Evolutionary conservation across 1,284 basidiomycete genomes (phyloP).

Genomic region (Heterobasidion parviporum): DNA sequence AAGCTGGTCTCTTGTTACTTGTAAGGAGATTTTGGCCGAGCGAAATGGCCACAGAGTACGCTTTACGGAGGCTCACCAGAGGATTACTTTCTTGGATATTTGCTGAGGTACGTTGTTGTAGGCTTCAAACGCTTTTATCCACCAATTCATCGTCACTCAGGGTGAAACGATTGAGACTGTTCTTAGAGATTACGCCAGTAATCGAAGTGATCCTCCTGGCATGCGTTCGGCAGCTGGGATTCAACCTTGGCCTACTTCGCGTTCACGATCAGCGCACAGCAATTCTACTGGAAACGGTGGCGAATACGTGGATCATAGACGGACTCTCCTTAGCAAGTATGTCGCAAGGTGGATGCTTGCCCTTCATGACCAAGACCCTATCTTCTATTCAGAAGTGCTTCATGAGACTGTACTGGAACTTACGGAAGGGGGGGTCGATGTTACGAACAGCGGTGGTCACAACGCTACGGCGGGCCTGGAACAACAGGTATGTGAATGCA

Average conservation of each 20-base stretch:
- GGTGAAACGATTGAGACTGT: slow-evolving; percentile 54
- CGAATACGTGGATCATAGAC: slow-evolving; percentile 53
- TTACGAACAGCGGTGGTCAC: slow-evolving; percentile 10
- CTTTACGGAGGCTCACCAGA: slow-evolving; percentile 41
- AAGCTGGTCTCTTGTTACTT: slow-evolving; percentile 61
- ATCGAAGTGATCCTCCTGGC: slow-evolving; percentile 50
- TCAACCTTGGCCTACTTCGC: slow-evolving; percentile 40
- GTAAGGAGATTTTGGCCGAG: slow-evolving; percentile 64
- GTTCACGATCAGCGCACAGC: slow-evolving; percentile 27
- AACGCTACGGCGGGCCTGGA: background rate
- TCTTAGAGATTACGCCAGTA: slow-evolving; percentile 55
- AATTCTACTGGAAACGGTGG: slow-evolving; percentile 50
- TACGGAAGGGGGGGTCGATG: slow-evolving; percentile 29
- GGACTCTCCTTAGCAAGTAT: slow-evolving; percentile 41
- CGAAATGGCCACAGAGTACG: slow-evolving; percentile 63
- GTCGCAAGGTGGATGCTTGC: slow-evolving; percentile 56
- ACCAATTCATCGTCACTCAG: slow-evolving; percentile 23
- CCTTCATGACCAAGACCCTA: slow-evolving; percentile 49
- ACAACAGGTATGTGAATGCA: background rate
- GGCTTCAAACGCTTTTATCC: background rate
- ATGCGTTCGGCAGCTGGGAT: slow-evolving; percentile 39
- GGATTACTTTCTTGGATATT: slow-evolving; percentile 53
- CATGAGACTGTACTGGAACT: slow-evolving; percentile 42
- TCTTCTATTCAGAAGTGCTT: slow-evolving; percentile 37
- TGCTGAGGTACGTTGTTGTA: slow-evolving; percentile 42